Evolutionary conservation across 805 yeast species (phyloP), one percentile per base, ranked within the genome.

Genomic region (Millerozyma miso): DNA sequence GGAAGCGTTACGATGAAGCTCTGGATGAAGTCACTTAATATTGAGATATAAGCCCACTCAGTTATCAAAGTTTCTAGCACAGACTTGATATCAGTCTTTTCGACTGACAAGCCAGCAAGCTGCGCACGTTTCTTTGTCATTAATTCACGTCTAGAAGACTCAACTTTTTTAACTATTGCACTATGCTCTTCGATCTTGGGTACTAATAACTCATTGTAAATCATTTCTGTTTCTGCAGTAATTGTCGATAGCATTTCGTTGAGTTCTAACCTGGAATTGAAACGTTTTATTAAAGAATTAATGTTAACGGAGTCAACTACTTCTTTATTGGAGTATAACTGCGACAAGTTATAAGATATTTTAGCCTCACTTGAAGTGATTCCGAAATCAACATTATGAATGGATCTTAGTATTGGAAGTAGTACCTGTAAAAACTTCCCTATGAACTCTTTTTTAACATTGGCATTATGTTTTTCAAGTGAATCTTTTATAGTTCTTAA

Each of bases 1-100:
- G 73, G 68, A 20, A 62, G 54, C 38, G 65, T 59, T 23, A 59
- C 49, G 4, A 68, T 52, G n/a, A 67, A 50, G 19, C 55, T 49
- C 0, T 69, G 69, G 16, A 69, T 45, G 19, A 69, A 53, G 13
- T 60, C 65, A 41, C 64, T 50, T 7, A 61, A 29, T 36, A 55
- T 50, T 12, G 54, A 37, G 15, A 54, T 32, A 37, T 50, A 45
- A 42, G 44, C 40, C 63, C 63, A 54, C 42, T 47, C 43, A 31
- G 38, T 43, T 16, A 47, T 43, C 40, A 59, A 42, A 20, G 49
- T 41, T 14, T 23, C 29, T 23, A 23, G 10, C 10, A 23, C 29
- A 23, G 26, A 38, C 14, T 49, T 14, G 26, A 35, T 31, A 36
- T 40, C 39, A 44, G 47, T 37, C 41, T 41, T 20, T 33, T 44